Evolutionary conservation across 495 filamentous ascomycete genomes (phyloP), one percentile per base, ranked within the genome.

Genomic region (Penicillium psychrofluorescens): DNA sequence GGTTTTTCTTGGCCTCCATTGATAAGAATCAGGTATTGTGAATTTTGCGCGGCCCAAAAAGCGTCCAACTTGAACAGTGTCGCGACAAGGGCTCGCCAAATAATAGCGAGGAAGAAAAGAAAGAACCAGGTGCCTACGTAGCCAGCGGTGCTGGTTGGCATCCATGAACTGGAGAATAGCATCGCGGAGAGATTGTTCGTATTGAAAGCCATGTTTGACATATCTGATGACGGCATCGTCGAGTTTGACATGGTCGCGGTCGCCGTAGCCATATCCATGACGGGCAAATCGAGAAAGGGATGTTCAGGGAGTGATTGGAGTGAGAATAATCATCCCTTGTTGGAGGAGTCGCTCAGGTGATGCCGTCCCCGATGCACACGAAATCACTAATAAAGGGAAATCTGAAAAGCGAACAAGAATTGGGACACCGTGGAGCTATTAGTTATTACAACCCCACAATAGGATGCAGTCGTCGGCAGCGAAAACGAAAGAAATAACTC

Each of bases 91-190:
- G 67, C 68, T 32, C 89, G 84, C 58, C 80, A 81, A 42, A 85
- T 51, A 46, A 82, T 68, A 11, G 82, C 78, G 16, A 95, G 78
- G 11, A 83, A 44, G 62, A 92, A 81, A 36, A 95, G 73, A 63
- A 95, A 94, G 61, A 95, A 84, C 63, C 90, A 94, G 31, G 87
- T 91, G 33, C 76, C 88, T 6, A 85, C 88, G 59, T 95, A 96
- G 40, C 68, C 51, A 41, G 84, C 85, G 0, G 74, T 70, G 12
- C 64, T 77, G 7, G 55, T 67, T 9, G 90, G 91, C 6, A 80
- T 82, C 89, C 90, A 96, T 29, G 63, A 48, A 0, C 66, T 50
- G 7, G 86, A 85, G 74, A 78, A 95, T 48, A 95, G 79, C 1
- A 89, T 71, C 0, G 86, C 90, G 48, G 56, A 66, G 36, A 77